These are phyloP conservation scores for Gloeophyllum trabeum DNA, from an alignment of 768 basidiomycete species.

Conservation along the genomic window DNA sequence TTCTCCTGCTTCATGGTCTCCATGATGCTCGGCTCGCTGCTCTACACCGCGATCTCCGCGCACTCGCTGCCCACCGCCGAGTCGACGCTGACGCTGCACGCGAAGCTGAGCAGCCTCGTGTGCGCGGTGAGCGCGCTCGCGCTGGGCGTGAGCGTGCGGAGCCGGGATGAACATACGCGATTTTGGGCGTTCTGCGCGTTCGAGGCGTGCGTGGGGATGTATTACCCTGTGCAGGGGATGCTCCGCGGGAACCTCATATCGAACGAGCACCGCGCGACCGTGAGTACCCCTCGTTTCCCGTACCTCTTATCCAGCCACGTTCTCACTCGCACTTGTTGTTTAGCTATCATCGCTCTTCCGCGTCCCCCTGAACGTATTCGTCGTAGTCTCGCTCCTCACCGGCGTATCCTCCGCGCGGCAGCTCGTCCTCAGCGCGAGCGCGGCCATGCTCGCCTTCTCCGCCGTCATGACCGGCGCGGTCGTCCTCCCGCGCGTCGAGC, in stretches of 20 bases:
- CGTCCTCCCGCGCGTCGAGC: slow-evolving; percentile 14
- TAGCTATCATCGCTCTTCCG: slow-evolving; percentile 64
- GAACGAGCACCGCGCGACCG: slow-evolving; percentile 67
- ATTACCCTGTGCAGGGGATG: slow-evolving; percentile 73
- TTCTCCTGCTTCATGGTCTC: slow-evolving; percentile 75
- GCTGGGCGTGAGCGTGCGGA: slow-evolving; percentile 37
- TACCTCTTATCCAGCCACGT: slow-evolving; percentile 1
- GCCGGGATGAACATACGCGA: slow-evolving; percentile 32
- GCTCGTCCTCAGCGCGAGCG: slow-evolving; percentile 46
- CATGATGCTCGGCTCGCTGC: slow-evolving; percentile 71
- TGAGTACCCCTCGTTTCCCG: slow-evolving; percentile 19
- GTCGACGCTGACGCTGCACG: slow-evolving; percentile 45
- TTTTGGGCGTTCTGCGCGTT: slow-evolving; percentile 71
- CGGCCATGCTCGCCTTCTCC: slow-evolving; percentile 45
- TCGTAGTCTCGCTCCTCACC: slow-evolving; percentile 55
- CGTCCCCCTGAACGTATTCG: slow-evolving; percentile 66
- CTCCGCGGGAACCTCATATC: slow-evolving; percentile 53
- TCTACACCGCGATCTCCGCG: slow-evolving; percentile 42
- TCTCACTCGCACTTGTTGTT: slow-evolving; percentile 1
- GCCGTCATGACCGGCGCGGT: slow-evolving; percentile 44
- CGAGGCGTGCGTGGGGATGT: slow-evolving; percentile 71
- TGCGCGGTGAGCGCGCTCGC: slow-evolving; percentile 49
- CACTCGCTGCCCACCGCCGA: slow-evolving; percentile 14
- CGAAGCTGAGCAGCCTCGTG: slow-evolving; percentile 53
- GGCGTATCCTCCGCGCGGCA: slow-evolving; percentile 57